phyloP scores from a whole-genome alignment of 2,329 filamentous ascomycete species.

The Penicillium sp. region DNA sequence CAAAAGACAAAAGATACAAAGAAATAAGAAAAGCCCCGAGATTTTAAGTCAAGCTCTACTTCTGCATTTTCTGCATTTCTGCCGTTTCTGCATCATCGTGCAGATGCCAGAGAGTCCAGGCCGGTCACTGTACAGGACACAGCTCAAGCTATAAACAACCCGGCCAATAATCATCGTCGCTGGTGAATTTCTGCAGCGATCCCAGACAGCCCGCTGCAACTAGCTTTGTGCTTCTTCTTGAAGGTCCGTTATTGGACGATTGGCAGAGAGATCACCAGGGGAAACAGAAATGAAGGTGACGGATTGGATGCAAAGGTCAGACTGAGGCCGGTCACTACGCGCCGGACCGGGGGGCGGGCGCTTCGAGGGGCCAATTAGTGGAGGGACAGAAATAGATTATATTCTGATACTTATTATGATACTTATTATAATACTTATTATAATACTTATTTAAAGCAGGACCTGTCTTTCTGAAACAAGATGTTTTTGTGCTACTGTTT shows the following conservation, averaged over 20 bases:
- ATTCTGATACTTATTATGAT: no score
- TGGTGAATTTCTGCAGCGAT: slow-evolving; percentile 16
- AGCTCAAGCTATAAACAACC: slow-evolving; percentile 7
- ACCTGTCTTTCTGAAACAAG: background rate
- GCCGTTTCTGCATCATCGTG: slow-evolving; percentile 4
- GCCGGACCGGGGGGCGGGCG: slow-evolving; percentile 20
- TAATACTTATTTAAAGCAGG: background rate
- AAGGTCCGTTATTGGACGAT: slow-evolving; percentile 9
- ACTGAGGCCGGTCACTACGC: slow-evolving; percentile 17
- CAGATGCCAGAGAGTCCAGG: slow-evolving; percentile 3
- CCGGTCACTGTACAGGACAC: background rate
- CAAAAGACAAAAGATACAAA: background rate
- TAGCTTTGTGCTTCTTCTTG: background rate
- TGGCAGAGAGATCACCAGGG: slow-evolving; percentile 13
- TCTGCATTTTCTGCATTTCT: slow-evolving; percentile 2
- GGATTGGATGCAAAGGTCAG: slow-evolving; percentile 13
- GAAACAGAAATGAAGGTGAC: background rate
- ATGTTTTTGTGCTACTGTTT: background rate
- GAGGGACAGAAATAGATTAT: slow-evolving; percentile 19
- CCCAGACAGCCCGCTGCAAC: slow-evolving; percentile 19
- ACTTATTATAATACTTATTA: no score
- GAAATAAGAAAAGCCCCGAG: background rate
- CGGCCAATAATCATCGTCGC: slow-evolving; percentile 13
- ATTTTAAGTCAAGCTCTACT: slow-evolving; percentile 13
- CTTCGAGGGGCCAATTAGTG: slow-evolving; percentile 17